These are phyloP conservation scores for Lentinula raphanica DNA, from an alignment of 768 basidiomycete species.

Conservation along the genomic window DNA sequence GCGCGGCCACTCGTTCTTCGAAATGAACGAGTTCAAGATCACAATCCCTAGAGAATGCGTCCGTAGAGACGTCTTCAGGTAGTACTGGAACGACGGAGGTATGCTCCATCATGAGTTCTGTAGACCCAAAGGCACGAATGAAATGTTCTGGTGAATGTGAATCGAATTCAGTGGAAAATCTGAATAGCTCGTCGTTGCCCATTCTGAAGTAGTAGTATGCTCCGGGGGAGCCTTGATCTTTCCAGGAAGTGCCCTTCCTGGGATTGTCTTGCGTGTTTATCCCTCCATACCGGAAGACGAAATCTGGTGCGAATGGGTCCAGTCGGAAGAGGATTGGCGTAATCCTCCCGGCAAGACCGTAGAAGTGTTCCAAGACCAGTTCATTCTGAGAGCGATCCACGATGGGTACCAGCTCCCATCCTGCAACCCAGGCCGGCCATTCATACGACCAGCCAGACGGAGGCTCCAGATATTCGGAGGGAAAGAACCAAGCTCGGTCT, in stretches of 20 bases:
- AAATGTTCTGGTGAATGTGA: background rate
- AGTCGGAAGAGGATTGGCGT: constrained; percentile 4
- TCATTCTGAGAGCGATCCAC: constrained; percentile 1
- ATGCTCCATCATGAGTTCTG: background rate
- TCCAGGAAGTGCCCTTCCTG: background rate
- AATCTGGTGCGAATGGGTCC: constrained; percentile 1
- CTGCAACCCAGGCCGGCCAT: constrained; percentile 3
- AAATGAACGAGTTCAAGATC: background rate
- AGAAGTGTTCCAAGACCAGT: constrained; percentile 3
- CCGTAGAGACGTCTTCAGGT: background rate
- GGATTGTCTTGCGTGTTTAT: background rate
- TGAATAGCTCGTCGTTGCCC: constrained; percentile 4
- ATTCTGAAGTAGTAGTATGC: constrained; percentile 5
- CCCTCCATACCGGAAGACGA: constrained; percentile 2
- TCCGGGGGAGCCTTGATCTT: background rate
- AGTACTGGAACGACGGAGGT: background rate
- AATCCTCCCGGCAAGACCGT: background rate
- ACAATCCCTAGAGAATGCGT: background rate
- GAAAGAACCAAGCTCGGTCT: background rate
- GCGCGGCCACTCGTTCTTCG: background rate
- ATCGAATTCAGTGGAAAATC: background rate
- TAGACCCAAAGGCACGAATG: background rate
- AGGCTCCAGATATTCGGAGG: background rate
- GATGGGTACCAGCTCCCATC: constrained; percentile 4
- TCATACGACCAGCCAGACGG: constrained; percentile 3